Base-by-base conservation (phyloP, 306 rosid genomes). In the Erythrophleum fordii region DNA sequence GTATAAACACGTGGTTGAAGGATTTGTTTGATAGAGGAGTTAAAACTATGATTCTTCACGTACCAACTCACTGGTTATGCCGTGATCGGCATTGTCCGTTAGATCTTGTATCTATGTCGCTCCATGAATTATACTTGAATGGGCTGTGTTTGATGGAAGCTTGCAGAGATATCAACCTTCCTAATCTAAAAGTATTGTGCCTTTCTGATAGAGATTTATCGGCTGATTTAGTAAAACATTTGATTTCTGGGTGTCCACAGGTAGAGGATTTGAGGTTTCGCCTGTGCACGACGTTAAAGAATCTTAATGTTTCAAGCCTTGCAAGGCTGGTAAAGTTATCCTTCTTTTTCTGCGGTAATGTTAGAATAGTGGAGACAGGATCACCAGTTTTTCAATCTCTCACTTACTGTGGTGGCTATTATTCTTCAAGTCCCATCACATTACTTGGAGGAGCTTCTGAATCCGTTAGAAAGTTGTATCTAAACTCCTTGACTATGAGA, bases 391-490 rank as follows among this genome's bases (percentile, higher is more conserved):
- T 66, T 66, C 71, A 66, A 8, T 66, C 48, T 35, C 37, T 66
- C 71, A 18, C 28, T 35, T 66, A n/a, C 31, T 23, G 17, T 25
- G 7, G 35, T 25, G 34, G 34, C n/a, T n/a, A n/a, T 10, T 9
- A 16, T 10, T 17, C 48, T 12, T 12, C 26, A 9, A 35, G 16
- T 28, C 2, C n/a, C 13, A n/a, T 66, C 0, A 10, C 49, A 37
- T 66, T 66, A 23, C 28, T 66, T 5, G 71, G 71, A 66, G 71
- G n/a, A n/a, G n/a, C 28, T 35, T 35, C 49, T 25, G 39, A 66
- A 66, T 8, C 71, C 8, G 2, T 66, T 8, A 37, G 49, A 20
- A 66, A 37, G 71, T 66, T 66, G 71, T 18, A 66, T 44, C 71
- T 37, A 7, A 45, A 37, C 20, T 9, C 10, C 28, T 66, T 28